Evolutionary conservation across 2,329 filamentous ascomycete genomes (phyloP), one percentile per base, ranked within the genome.

Genomic region (Calonectria multiphialidica): DNA sequence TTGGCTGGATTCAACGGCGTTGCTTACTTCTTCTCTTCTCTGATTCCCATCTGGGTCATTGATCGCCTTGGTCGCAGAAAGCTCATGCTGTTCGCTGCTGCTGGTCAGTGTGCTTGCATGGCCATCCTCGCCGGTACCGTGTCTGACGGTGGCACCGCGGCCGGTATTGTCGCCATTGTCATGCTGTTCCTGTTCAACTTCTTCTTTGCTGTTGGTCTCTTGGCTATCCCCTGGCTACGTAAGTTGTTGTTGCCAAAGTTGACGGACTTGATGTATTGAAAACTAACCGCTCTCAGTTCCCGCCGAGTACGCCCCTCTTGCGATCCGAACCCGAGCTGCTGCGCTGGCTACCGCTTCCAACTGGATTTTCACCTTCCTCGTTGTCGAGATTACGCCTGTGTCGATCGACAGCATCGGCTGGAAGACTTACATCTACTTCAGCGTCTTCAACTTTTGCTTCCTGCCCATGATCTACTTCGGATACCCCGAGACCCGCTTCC

Each of bases 11-110:
- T 89, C 76, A 87, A 87, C 66, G 86, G 86, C 13, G 73, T 83
- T n/a, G 80, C 80, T 1, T 83, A 82, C 72, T 82, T 82, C 49
- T 59, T 83, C 23, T 79, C 78, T 0, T 79, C 78, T n/a, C 73
- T 78, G 5, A 77, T 83, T 2, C 80, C 81, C 0, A 82, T 83
- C 40, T 83, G 81, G 80, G 68, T 82, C 28, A 82, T 83, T 33
- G 82, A 84, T 42, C 79, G 80, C 2, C 87, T 87, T 74, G 90
- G 90, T 21, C 86, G 90, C 6, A 84, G 90, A 10, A 90, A 90
- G 77, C 84, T 92, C 80, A 89, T 92, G 86, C 86, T 92, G 79
- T 90, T 84, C 25, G 81, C 82, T 1, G 81, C 78, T 15, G 77
- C 72, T 2, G 83, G 82, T 1, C 83, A 84, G 49, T 79, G 81